phyloP scores from a whole-genome alignment of 768 basidiomycete genomes.

The Hortiboletus flavorubellus region DNA sequence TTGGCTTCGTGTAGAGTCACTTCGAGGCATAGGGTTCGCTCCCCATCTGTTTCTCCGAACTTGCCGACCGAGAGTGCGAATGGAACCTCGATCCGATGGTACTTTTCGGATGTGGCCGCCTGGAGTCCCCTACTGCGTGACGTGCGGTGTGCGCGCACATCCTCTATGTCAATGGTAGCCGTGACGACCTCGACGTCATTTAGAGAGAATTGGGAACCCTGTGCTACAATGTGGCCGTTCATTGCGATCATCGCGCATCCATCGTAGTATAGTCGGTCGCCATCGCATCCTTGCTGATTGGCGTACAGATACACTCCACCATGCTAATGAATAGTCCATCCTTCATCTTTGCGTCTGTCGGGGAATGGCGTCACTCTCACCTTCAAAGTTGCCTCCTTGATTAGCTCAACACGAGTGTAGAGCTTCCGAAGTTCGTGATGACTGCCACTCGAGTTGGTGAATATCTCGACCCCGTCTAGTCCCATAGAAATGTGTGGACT shows the following conservation, averaged over 20 bases:
- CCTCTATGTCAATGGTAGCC: constrained; percentile 95
- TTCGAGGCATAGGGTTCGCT: constrained; percentile 45
- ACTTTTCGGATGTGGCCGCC: constrained; percentile 70
- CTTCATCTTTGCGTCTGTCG: not conserved
- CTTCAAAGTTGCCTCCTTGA: constrained; percentile 96
- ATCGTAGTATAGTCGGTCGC: constrained; percentile 96
- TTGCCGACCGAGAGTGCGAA: constrained; percentile 77
- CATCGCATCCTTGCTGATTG: constrained; percentile 99
- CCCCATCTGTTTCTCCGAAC: constrained; percentile 58
- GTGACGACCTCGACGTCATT: constrained; percentile 95
- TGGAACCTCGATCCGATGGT: constrained; percentile 79
- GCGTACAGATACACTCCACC: constrained; percentile 98
- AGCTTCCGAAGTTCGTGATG: constrained; percentile 99
- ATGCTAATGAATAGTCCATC: constrained; percentile 47
- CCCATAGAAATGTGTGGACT: constrained; percentile 99
- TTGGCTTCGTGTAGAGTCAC: constrained; percentile 36
- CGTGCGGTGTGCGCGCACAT: constrained; percentile 87
- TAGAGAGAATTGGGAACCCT: constrained; percentile 95
- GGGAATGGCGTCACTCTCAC: constrained; percentile 35
- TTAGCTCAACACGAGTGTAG: constrained; percentile 85
- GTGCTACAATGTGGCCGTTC: constrained; percentile 89
- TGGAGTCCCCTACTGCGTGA: constrained; percentile 87
- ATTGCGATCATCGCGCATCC: constrained; percentile 95
- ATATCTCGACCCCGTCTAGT: constrained; percentile 97
- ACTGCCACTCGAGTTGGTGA: constrained; percentile 97